Percentiles rank a stretch among this genome's conserved stretches.
Evolutionary conservation across 2,329 filamentous ascomycete genomes (phyloP).

Genomic region (Harringtonia aguacate): DNA sequence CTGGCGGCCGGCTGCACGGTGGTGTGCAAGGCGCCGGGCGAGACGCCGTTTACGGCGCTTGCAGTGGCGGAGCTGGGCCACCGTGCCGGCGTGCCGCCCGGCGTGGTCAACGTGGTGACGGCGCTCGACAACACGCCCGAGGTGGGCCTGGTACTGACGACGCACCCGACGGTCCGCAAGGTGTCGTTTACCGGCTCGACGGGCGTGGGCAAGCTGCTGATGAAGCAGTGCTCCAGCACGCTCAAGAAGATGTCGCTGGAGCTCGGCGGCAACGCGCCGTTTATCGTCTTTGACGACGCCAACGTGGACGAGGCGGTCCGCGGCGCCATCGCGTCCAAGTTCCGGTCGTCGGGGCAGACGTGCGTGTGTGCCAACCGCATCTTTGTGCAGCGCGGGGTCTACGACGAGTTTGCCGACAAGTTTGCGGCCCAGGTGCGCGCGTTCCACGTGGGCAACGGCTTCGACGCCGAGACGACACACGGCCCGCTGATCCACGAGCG

Average conservation of each 20-base stretch:
- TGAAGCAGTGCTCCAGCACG: slow-evolving; percentile 79
- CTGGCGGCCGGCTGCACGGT: slow-evolving; percentile 93
- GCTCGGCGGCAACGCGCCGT: slow-evolving; percentile 88
- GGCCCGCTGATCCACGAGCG: slow-evolving; percentile 79
- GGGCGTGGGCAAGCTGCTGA: slow-evolving; percentile 59
- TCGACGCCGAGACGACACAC: slow-evolving; percentile 60
- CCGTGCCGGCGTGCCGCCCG: slow-evolving; percentile 79
- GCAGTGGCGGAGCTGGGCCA: slow-evolving; percentile 79
- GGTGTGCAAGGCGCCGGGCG: slow-evolving; percentile 80
- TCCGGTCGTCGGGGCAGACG: slow-evolving; percentile 89
- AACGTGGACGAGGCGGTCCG: slow-evolving; percentile 76
- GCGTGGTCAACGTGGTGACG: slow-evolving; percentile 84
- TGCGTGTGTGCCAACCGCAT: slow-evolving; percentile 86
- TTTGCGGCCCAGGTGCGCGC: slow-evolving; percentile 60
- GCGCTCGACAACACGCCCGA: slow-evolving; percentile 67
- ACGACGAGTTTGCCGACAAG: slow-evolving; percentile 60
- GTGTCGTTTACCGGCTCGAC: slow-evolving; percentile 88
- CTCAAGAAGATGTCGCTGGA: slow-evolving; percentile 80
- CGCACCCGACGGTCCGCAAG: slow-evolving; percentile 69
- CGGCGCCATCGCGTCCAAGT: slow-evolving; percentile 79
- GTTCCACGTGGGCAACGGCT: slow-evolving; percentile 73
- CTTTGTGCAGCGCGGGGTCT: slow-evolving; percentile 68
- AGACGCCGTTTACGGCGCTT: slow-evolving; percentile 85
- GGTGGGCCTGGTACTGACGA: slow-evolving; percentile 68
- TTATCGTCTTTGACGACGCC: slow-evolving; percentile 94